Evolutionary conservation across 2,329 filamentous ascomycete genomes (phyloP), one percentile per base, ranked within the genome.

Genomic region (Claviceps purpurea): DNA sequence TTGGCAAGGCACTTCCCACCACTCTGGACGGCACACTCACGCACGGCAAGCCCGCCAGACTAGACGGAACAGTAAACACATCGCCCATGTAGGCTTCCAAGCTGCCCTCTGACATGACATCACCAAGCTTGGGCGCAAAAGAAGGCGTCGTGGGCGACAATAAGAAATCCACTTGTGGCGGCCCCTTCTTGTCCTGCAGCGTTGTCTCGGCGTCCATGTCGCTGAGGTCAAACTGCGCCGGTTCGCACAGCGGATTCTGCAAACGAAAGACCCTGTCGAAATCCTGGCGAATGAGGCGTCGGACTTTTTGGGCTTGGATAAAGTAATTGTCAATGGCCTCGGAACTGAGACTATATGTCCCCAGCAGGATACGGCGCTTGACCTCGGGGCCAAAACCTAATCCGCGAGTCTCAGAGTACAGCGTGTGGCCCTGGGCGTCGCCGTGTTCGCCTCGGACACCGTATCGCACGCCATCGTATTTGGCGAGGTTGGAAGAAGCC

Each of bases 321-420:
- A 98, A 98, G 68, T 97, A 96, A 65, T 97, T 98, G 66, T 95
- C 86, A 62, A 94, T 93, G 10, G 89, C 89, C 55, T 86, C 81
- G 0, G 91, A 90, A 67, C 88, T 95, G 50, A 98, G 76, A 42
- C 84, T 90, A 64, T 95, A 97, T 0, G 89, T 84, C 16, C 93
- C 93, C 0, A 98, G 78, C 8, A 98, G 70, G 54, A 98, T 94
- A 41, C 93, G 82, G 50, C 89, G 78, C 62, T 85, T 82, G 11
- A 96, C 91, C 68, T 98, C 93, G 6, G 78, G 72, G 6, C 93
- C 93, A 57, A 98, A 89, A 0, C 84, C 83, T 38, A 73, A 67
- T 14, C 83, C 85, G 52, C 93, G 80, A 0, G 87, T 89, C 42
- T 76, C 73, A 0, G 89, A 81, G 65, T 93, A 97, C 1, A 95